A percentile compares a stretch with the other conserved stretches of the same genome.
phyloP scores from a whole-genome alignment of 2,329 filamentous ascomycete species.

The Fusarium brevicatenulatum region DNA sequence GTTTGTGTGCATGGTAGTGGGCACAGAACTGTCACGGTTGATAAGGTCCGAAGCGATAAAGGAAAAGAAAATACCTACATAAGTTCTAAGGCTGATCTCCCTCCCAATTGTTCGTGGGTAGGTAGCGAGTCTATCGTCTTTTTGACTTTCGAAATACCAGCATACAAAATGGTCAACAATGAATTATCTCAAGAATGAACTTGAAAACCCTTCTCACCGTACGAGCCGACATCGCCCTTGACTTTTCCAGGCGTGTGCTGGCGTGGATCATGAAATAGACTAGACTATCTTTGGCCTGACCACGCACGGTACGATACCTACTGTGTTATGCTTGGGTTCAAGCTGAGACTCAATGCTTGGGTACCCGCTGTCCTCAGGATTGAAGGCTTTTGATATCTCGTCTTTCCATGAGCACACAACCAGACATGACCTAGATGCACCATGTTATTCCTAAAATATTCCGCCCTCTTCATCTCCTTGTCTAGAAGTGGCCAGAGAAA shows the following conservation, averaged over 20 bases:
- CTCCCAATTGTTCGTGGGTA: not conserved
- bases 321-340: slow-evolving; percentile 27
- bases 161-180: not conserved
- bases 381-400: slow-evolving; percentile 23
- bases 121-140: not conserved
- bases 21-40: not conserved
- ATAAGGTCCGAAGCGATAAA: not conserved
- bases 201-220: slow-evolving; percentile 14
- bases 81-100: not conserved
- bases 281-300: slow-evolving; percentile 10
- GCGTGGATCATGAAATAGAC: slow-evolving; percentile 23
- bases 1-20: not conserved
- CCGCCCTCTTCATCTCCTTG: slow-evolving; percentile 27
- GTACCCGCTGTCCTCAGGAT: not conserved
- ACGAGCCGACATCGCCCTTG: slow-evolving; percentile 32
- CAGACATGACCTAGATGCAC: not conserved
- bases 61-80: not conserved
- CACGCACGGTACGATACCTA: slow-evolving; percentile 21
- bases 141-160: not conserved
- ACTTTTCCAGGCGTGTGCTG: slow-evolving; percentile 22
- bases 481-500: slow-evolving; percentile 10
- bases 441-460: slow-evolving; percentile 16
- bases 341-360: slow-evolving; percentile 21
- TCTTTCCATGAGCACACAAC: slow-evolving; percentile 6
- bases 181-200: not conserved